Evolutionary conservation across 108 stramenopile genomes (phyloP).

Genomic region (Asterionellopsis glacialis): DNA sequence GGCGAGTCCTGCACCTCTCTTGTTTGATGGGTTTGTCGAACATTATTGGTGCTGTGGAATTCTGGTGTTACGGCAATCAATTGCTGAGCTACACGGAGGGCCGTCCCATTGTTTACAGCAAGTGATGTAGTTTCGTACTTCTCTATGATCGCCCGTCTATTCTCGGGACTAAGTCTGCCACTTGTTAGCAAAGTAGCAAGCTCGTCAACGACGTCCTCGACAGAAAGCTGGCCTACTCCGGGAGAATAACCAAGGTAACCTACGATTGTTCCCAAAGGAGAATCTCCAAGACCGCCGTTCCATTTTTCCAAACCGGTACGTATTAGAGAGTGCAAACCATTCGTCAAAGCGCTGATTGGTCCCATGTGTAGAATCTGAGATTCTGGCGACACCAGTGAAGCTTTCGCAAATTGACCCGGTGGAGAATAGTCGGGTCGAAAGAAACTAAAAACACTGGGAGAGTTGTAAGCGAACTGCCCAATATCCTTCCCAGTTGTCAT

Average conservation of each 20-base stretch:
- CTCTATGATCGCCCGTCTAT: slow-evolving; percentile 7
- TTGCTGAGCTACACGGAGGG: slow-evolving; percentile 11
- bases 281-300: slow-evolving; percentile 32
- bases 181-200: slow-evolving; percentile 48
- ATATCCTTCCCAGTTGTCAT: slow-evolving; percentile 8
- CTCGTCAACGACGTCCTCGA: slow-evolving; percentile 30
- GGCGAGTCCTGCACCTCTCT: not conserved
- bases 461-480: slow-evolving; percentile 35
- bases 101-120: not conserved
- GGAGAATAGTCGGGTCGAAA: slow-evolving; percentile 50
- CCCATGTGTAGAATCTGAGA: slow-evolving; percentile 32
- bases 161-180: slow-evolving; percentile 42
- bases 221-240: not conserved
- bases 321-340: slow-evolving; percentile 46
- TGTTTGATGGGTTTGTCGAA: slow-evolving; percentile 1
- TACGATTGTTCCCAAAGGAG: not conserved
- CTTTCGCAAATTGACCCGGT: slow-evolving; percentile 26
- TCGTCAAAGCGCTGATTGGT: slow-evolving; percentile 24
- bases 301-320: slow-evolving; percentile 51
- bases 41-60: slow-evolving; percentile 27
- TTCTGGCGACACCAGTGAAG: slow-evolving; percentile 48
- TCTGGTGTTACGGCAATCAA: slow-evolving; percentile 24
- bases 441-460: slow-evolving; percentile 56
- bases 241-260: slow-evolving; percentile 2
- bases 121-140: not conserved